Percentiles rank a stretch among this genome's conserved stretches.
Evolutionary conservation across 2,329 filamentous ascomycete species (phyloP).

Genomic region (Penicillium sp.): DNA sequence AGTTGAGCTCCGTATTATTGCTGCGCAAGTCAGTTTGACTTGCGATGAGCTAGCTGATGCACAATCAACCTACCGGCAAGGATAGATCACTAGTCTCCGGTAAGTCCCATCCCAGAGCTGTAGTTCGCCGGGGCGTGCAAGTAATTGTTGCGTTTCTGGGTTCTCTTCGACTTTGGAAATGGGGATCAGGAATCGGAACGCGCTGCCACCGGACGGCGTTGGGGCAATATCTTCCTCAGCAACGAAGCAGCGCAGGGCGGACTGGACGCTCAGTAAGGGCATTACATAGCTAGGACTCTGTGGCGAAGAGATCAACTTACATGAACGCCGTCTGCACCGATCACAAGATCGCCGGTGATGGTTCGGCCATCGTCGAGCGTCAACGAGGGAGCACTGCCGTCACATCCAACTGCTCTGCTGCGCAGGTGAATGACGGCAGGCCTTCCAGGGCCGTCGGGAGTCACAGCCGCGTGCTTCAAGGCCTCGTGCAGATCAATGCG

Average conservation of each 20-base stretch:
- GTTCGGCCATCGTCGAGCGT: background rate
- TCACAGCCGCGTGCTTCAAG: background rate
- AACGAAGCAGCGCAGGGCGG: background rate
- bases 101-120: constrained; percentile 6
- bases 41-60: too few species aligned
- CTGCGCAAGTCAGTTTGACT: background rate
- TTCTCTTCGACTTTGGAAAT: background rate
- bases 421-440: constrained; percentile 3
- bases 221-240: background rate
- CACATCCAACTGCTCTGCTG: constrained; percentile 1
- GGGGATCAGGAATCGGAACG: constrained; percentile 3
- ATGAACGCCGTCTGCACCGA: constrained; percentile 8
- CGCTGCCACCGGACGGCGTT: constrained; percentile 1
- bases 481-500: constrained; percentile 5
- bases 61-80: constrained; percentile 1
- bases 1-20: constrained; percentile 5
- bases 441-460: background rate
- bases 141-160: background rate
- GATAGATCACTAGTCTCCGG: constrained; percentile 5
- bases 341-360: background rate
- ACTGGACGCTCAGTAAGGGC: too few species aligned
- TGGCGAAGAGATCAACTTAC: background rate
- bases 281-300: too few species aligned
- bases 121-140: background rate
- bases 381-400: background rate